Evolutionary conservation across 768 basidiomycete genomes (phyloP).

Genomic region (Psilocybe subaeruginosa): DNA sequence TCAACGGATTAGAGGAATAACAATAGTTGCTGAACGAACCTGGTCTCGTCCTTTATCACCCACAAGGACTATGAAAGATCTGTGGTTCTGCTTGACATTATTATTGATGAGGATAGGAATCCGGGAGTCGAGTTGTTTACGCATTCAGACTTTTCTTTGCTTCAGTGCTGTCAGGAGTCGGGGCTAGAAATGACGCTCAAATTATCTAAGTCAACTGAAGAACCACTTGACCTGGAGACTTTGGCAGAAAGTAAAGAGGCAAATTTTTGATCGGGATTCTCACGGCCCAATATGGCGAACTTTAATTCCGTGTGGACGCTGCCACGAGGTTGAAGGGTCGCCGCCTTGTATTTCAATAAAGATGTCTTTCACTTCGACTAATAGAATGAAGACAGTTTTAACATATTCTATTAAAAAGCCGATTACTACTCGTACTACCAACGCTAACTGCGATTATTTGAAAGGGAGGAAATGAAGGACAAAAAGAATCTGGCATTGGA

Average conservation of each 20-base stretch:
- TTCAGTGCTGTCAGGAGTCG: neutral
- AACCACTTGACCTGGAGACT: neutral
- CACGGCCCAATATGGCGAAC: constrained; percentile 1
- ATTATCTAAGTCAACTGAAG: neutral
- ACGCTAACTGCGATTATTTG: too few species aligned
- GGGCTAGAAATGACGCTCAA: neutral
- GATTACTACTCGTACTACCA: too few species aligned
- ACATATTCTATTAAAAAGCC: too few species aligned
- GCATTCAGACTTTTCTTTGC: constrained; percentile 46
- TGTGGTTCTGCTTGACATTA: constrained; percentile 90
- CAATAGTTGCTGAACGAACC: constrained; percentile 40
- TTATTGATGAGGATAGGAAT: constrained; percentile 92
- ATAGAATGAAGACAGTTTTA: too few species aligned
- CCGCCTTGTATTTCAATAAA: too few species aligned
- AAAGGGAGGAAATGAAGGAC: too few species aligned
- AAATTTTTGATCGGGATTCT: constrained; percentile 21
- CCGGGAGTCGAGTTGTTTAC: constrained; percentile 89
- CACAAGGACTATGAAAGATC: constrained; percentile 95
- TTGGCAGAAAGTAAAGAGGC: neutral
- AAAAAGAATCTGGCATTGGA: too few species aligned
- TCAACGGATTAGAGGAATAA: neutral
- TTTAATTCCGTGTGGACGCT: neutral
- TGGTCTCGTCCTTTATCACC: constrained; percentile 95
- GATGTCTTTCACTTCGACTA: too few species aligned
- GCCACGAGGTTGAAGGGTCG: neutral